Conservation (phyloP, 1,139 yeast species). For the Pneumocystis wakefieldiae region DNA sequence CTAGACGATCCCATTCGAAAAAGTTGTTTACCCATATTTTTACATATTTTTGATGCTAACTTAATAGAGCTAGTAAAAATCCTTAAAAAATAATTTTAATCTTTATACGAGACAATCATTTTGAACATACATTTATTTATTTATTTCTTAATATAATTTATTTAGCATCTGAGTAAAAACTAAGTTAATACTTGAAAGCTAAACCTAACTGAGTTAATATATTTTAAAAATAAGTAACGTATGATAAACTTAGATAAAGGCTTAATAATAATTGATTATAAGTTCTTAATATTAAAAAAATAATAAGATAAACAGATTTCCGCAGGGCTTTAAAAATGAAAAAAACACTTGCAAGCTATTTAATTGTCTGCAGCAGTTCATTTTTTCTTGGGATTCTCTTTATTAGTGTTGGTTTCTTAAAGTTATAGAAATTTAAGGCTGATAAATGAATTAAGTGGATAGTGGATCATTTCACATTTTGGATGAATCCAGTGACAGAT, state of each 20-base stretch:
- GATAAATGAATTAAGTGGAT: neutral
- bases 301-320: neutral
- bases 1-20: conserved; percentile 34
- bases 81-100: neutral
- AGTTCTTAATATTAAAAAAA: neutral
- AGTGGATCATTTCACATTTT: neutral
- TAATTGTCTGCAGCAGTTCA: neutral
- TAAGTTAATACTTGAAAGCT: too few relatives aligned
- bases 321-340: neutral
- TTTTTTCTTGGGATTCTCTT: neutral
- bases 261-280: too few relatives aligned
- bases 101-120: too few relatives aligned
- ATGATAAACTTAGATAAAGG: too few relatives aligned
- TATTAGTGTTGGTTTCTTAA: neutral
- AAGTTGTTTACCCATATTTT: neutral
- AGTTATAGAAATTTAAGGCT: neutral
- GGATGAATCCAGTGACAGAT: neutral
- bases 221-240: too few relatives aligned
- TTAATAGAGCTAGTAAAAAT: neutral
- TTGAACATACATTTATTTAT: too few relatives aligned
- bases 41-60: neutral
- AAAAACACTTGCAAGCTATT: neutral
- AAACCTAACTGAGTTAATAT: too few relatives aligned
- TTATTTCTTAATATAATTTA: too few relatives aligned
- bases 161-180: too few relatives aligned